Evolutionary conservation across 768 basidiomycete species (phyloP), one percentile per base, ranked within the genome.

Genomic region (Suillus plorans): DNA sequence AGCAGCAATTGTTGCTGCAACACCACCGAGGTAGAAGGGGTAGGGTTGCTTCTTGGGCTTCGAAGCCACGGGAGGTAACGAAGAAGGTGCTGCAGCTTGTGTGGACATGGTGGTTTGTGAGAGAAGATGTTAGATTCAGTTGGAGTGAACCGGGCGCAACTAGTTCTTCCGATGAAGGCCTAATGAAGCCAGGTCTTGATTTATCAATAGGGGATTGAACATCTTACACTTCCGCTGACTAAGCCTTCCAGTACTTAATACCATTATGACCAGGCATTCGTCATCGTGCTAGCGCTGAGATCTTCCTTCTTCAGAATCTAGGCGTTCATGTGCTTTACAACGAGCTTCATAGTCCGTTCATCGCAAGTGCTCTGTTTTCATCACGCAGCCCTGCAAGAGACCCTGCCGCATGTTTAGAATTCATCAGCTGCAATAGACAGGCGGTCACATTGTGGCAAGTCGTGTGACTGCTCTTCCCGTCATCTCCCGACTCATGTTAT

Each of bases 1-100:
- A n/a, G 92, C 92, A 14, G 92, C 92, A 64, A 94, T 92, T 49
- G 91, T 92, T 12, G 92, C 92, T 50, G 92, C 92, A 41, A 94
- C 76, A 85, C 92, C 92, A 73, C 92, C 92, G 9, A 94, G 82
- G 85, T 90, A 94, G 80, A 93, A 92, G 13, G 92, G 92, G 76
- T 94, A 91, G 18, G 91, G 91, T 76, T 86, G 76, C 80, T 91
- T 92, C 75, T 80, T 81, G 66, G 70, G 63, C 36, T 31, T 45
- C 6, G 56, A 31, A 28, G 20, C 69, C 34, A 47, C 53, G 39
- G 63, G 61, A 7, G 61, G 58, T 31, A 60, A n/a, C n/a, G 67
- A 61, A 25, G 60, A 37, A 1, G 69, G n/a, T 41, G 18, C 39
- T 61, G 6, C 53, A 22, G 25, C 28, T 42, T 25, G 58, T 42